Percentiles rank a stretch among this genome's conserved stretches.
Conservation (phyloP, 2,329 filamentous ascomycete genomes). For the Sporothrix sp. region DNA sequence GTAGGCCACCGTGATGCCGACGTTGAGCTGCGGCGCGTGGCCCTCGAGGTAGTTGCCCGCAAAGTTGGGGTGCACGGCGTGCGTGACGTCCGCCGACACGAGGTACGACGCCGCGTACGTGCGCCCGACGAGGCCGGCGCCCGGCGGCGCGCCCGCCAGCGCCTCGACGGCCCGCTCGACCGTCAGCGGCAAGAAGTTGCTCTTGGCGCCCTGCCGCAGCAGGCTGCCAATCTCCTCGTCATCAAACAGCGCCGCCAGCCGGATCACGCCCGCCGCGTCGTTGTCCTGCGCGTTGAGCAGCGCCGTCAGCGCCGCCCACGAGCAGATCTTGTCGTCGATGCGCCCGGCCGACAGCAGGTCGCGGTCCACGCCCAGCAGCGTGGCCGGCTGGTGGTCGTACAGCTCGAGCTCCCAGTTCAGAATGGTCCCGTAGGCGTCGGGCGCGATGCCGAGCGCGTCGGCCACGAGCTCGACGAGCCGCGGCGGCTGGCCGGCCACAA, state of each 20-base stretch:
- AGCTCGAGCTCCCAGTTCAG: slow-evolving; percentile 97
- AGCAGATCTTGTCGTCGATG: slow-evolving; percentile 96
- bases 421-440: slow-evolving; percentile 58
- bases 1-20: slow-evolving; percentile 68
- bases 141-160: slow-evolving; percentile 29
- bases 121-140: slow-evolving; percentile 58
- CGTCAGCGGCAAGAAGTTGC: slow-evolving; percentile 76
- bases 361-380: slow-evolving; percentile 73
- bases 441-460: slow-evolving; percentile 59
- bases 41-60: slow-evolving; percentile 69
- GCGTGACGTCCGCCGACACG: slow-evolving; percentile 84
- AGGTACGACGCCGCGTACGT: slow-evolving; percentile 91
- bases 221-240: slow-evolving; percentile 93
- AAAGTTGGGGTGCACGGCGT: slow-evolving; percentile 94
- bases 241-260: slow-evolving; percentile 89
- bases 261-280: slow-evolving; percentile 59
- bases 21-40: slow-evolving; percentile 80
- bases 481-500: slow-evolving; percentile 74
- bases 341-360: slow-evolving; percentile 93
- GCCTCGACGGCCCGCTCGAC: slow-evolving; percentile 74
- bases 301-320: slow-evolving; percentile 78
- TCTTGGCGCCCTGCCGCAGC: slow-evolving; percentile 77
- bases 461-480: slow-evolving; percentile 77
- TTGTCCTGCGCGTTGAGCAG: slow-evolving; percentile 58
- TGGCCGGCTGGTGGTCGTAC: slow-evolving; percentile 80